Base-by-base conservation (phyloP, 2,329 filamentous ascomycete species). In the Thelonectria discophora region DNA sequence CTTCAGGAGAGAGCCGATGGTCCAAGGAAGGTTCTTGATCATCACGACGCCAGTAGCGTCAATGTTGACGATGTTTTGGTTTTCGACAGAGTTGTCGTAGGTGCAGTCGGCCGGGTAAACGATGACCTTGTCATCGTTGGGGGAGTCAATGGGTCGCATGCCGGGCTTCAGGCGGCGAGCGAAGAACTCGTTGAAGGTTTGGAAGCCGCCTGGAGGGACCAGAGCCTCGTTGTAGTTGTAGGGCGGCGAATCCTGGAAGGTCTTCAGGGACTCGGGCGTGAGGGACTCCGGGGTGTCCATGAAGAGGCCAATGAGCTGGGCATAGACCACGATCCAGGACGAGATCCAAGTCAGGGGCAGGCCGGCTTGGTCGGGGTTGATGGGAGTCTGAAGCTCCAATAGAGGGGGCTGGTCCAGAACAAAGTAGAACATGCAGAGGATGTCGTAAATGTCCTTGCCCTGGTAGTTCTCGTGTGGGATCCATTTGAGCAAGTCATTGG, bases 101-200 rank as follows among this genome's bases (percentile, higher is more conserved):
- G 69, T 77, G 30, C 72, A 78, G 60, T 80, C 78, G 2, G 78
- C 77, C 1, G 77, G 75, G 54, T 72, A 75, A 45, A 72, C 67
- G 48, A 79, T 74, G 60, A 74, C 68, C 6, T 51, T 62, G 24
- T 74, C 65, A 48, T 78, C 66, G 2, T 67, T 27, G 1, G 69
- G 65, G 9, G 63, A 60, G 7, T 65, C 73, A 27, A 79, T 74
- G 15, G 74, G 73, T 12, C 77, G 69, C 30, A 66, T 52, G 8
- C 73, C 75, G 3, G 69, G 68, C 63, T 78, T 79, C 39, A 78
- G 68, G 27, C 68, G 64, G 10, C 78, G 76, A 20, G 74, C 65
- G 62, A 80, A 81, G 64, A 79, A 77, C 12, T 79, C 67, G 58
- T 81, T 80, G 72, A 80, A 81, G 18, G 75, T 74, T 10, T 63